These are phyloP conservation scores for Handroanthus guayacan DNA, from an alignment of 257 asterid species.

Conservation along the genomic window DNA sequence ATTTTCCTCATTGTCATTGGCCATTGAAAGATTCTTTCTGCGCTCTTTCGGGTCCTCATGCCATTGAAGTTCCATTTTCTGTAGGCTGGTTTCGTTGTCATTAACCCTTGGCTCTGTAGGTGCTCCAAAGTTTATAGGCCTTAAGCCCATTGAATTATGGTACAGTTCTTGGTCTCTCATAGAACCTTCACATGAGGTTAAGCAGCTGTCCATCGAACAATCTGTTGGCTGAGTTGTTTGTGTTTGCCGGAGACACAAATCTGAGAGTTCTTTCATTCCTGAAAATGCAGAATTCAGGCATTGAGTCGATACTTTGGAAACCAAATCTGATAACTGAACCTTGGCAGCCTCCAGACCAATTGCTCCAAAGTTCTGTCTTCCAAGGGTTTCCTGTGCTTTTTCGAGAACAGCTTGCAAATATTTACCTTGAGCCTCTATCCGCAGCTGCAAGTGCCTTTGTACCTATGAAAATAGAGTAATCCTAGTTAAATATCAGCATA, in stretches of 20 bases:
- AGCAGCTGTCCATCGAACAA: conserved; percentile 74
- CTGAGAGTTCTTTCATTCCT: conserved; percentile 62
- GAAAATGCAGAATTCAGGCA: conserved; percentile 73
- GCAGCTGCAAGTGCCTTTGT: conserved; percentile 82
- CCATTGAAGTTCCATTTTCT: conserved; percentile 56
- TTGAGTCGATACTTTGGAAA: conserved; percentile 79
- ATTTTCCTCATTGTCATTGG: conserved; percentile 50
- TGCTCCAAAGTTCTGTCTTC: conserved; percentile 70
- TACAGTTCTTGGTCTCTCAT: conserved; percentile 65
- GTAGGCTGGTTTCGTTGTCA: conserved; percentile 46
- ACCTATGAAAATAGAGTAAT: conserved; percentile 59
- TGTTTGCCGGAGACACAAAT: conserved; percentile 59
- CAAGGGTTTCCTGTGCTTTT: conserved; percentile 90
- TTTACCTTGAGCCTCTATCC: conserved; percentile 90
- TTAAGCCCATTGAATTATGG: conserved; percentile 47
- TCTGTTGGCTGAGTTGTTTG: conserved; percentile 64
- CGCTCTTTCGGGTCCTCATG: conserved; percentile 55
- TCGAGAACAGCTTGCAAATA: conserved; percentile 88
- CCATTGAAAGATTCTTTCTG: conserved; percentile 38
- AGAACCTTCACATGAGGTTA: conserved; percentile 74
- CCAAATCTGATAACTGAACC: conserved; percentile 79
- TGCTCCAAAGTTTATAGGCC: conserved; percentile 49
- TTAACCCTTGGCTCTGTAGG: conserved; percentile 43
- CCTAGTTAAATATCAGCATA: conserved; percentile 29
- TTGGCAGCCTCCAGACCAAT: conserved; percentile 80